These are phyloP conservation scores for Euphorbia peplus DNA, from an alignment of 345 rosid species.

Conservation along the genomic window DNA sequence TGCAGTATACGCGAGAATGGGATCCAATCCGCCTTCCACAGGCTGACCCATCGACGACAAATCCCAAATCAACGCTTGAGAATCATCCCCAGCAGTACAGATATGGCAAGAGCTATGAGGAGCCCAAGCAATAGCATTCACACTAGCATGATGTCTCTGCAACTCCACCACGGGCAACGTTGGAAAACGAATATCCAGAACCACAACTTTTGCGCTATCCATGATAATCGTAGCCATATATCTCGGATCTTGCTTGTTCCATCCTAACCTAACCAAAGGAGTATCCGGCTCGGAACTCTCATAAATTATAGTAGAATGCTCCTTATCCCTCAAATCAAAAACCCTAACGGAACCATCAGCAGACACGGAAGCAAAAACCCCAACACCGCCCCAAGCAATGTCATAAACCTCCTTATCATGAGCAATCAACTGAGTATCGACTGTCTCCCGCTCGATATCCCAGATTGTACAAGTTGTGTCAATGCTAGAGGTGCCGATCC, in stretches of 20 bases:
- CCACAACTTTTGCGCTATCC: conserved; percentile 94
- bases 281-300: conserved; percentile 94
- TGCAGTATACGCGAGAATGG: conserved; percentile 88
- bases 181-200: conserved; percentile 86
- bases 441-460: conserved; percentile 87
- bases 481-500: conserved; percentile 85
- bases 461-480: conserved; percentile 95
- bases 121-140: conserved; percentile 98
- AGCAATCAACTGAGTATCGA: conserved; percentile 92
- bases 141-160: conserved; percentile 87
- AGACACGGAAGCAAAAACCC: conserved; percentile 89
- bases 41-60: conserved; percentile 94
- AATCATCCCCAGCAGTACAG: conserved; percentile 95
- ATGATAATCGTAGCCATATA: conserved; percentile 94
- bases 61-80: conserved; percentile 97
- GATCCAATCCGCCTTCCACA: conserved; percentile 91
- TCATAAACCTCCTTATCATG: conserved; percentile 97
- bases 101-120: conserved; percentile 96
- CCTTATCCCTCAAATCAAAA: conserved; percentile 84
- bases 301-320: conserved; percentile 86
- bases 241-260: conserved; percentile 99
- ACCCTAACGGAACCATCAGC: conserved; percentile 93
- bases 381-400: conserved; percentile 96
- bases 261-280: conserved; percentile 82
- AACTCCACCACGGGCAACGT: conserved; percentile 90